Evolutionary conservation across 2,329 filamentous ascomycete species (phyloP).

Genomic region (Sporothrix schenckii): DNA sequence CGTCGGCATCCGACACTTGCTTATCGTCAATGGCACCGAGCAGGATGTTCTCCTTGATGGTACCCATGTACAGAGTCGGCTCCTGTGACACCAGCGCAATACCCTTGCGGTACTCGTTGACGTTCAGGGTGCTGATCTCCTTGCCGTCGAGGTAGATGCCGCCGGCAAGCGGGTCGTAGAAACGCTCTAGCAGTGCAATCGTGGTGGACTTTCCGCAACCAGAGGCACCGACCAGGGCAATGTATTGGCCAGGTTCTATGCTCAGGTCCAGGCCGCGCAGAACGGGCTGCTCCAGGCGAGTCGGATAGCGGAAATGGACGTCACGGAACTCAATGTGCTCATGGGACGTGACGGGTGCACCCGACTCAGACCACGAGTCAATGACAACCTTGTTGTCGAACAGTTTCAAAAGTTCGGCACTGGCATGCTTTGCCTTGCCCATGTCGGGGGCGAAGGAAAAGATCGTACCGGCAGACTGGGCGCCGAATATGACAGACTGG

Average conservation of each 20-base stretch:
- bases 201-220: slow-evolving; percentile 95
- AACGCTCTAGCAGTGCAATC: slow-evolving; percentile 87
- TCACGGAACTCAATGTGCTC: slow-evolving; percentile 85
- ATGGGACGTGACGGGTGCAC: slow-evolving; percentile 63
- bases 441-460: slow-evolving; percentile 92
- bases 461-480: slow-evolving; percentile 85
- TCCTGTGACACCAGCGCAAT: slow-evolving; percentile 92
- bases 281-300: slow-evolving; percentile 87
- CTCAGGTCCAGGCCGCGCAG: slow-evolving; percentile 78
- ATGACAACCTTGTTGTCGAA: slow-evolving; percentile 82
- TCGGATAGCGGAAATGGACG: slow-evolving; percentile 93
- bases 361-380: slow-evolving; percentile 76
- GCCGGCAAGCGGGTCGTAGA: slow-evolving; percentile 86
- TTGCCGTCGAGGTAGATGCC: slow-evolving; percentile 79
- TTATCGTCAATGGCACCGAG: slow-evolving; percentile 69
- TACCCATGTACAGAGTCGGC: slow-evolving; percentile 91
- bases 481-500: slow-evolving; percentile 83
- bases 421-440: slow-evolving; percentile 87
- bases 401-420: slow-evolving; percentile 75
- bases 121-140: slow-evolving; percentile 77
- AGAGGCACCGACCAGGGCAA: slow-evolving; percentile 89
- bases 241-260: slow-evolving; percentile 77
- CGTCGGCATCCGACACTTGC: slow-evolving; percentile 67
- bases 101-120: slow-evolving; percentile 81
- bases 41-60: slow-evolving; percentile 85